Conservation (phyloP, 768 basidiomycete genomes). For the Termitomyces sp. region DNA sequence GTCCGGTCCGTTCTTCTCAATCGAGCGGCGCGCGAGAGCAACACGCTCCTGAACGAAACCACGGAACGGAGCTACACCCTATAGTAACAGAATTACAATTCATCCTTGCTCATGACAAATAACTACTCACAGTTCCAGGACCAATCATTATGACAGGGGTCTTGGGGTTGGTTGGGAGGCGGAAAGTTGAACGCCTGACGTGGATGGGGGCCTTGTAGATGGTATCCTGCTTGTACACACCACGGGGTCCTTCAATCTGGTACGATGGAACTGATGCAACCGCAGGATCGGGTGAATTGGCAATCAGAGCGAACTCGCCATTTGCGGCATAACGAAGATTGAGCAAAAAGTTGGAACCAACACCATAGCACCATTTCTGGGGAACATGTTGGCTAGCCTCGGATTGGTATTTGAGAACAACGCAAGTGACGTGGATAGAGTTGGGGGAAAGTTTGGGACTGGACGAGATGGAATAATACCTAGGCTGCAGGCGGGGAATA, state of each 20-base stretch:
- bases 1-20: constrained; percentile 93
- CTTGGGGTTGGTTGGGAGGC: constrained; percentile 96
- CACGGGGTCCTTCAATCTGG: constrained; percentile 87
- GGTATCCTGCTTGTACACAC: constrained; percentile 68
- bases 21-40: constrained; percentile 88
- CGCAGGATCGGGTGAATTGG: constrained; percentile 30
- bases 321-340: constrained; percentile 81
- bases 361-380: constrained; percentile 76
- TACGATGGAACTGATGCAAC: constrained; percentile 61
- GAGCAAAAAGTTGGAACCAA: constrained; percentile 93
- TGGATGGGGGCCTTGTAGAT: constrained; percentile 89
- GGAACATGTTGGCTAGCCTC: constrained; percentile 46
- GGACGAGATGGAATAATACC: constrained; percentile 98
- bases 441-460: constrained; percentile 90
- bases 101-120: background rate
- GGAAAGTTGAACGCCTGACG: constrained; percentile 94
- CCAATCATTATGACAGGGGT: constrained; percentile 99
- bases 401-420: constrained; percentile 91
- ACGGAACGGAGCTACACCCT: constrained; percentile 99
- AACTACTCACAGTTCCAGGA: constrained; percentile 83
- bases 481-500: constrained; percentile 90
- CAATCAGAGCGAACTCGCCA: constrained; percentile 48
- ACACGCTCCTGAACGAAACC: constrained; percentile 98
- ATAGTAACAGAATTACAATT: constrained; percentile 3
- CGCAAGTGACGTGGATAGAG: constrained; percentile 90